Conservation (phyloP, 2,329 filamentous ascomycete species). For the Annulohypoxylon truncatum region DNA sequence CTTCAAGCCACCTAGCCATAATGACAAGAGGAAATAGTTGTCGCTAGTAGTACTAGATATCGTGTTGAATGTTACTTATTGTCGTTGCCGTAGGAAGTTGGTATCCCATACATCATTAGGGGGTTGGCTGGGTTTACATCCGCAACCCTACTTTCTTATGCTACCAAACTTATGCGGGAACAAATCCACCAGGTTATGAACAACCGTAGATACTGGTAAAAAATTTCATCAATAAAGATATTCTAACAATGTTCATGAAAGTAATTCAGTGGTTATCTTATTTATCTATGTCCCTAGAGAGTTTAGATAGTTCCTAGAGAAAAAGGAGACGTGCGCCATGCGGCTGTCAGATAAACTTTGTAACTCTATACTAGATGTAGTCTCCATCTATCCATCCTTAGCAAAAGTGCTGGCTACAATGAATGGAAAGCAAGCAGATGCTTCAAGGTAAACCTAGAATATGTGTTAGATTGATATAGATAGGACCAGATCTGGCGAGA, state of each 20-base stretch:
- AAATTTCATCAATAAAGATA: neutral
- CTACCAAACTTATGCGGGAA: neutral
- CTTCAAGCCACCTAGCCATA: neutral
- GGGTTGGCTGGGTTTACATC: neutral
- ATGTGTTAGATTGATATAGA: constrained; percentile 22
- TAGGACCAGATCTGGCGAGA: neutral
- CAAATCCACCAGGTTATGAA: neutral
- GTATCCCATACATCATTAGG: neutral
- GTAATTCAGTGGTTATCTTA: neutral
- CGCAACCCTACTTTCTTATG: neutral
- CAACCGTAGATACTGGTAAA: neutral
- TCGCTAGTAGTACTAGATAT: neutral
- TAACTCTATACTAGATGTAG: neutral
- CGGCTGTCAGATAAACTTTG: constrained; percentile 13
- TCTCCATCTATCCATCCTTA: constrained; percentile 55
- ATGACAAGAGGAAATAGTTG: neutral
- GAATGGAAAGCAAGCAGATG: constrained; percentile 72
- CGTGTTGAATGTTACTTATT: neutral
- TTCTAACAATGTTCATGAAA: neutral
- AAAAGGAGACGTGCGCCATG: neutral
- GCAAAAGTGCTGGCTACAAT: constrained; percentile 76
- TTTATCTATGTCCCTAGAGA: neutral
- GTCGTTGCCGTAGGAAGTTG: neutral
- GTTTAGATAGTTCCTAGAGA: neutral
- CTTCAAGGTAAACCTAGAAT: constrained; percentile 70